Base-by-base conservation (phyloP, 257 asterid genomes). In the Gynochthodes officinalis region DNA sequence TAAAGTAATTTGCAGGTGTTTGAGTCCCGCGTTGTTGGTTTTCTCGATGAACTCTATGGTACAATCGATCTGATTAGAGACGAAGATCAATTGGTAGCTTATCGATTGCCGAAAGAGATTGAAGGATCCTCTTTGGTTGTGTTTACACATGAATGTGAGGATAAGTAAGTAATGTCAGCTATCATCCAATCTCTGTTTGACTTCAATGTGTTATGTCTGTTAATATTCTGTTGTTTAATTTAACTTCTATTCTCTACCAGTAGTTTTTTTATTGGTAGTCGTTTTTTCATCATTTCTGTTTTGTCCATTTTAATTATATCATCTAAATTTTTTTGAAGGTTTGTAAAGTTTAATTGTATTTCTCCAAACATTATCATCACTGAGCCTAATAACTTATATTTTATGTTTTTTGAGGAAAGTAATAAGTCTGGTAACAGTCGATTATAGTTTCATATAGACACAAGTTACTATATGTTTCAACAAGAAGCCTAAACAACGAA, bases 1-100 rank as follows among this genome's bases (percentile, higher is more conserved):
- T 70, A 64, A 55, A 40, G 57, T 75, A 65, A 68, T 78, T 30
- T 77, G 81, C 91, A 90, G 96, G 74, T 88, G 68, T 90, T 1
- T 82, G 72, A 80, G 46, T 63, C 73, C 74, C 25, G 74, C 65
- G 80, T 90, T 78, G 21, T 86, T 30, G 82, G 72, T 42, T 19
- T 67, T 50, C 76, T 88, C 79, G 88, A 86, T 1, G 80, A 77
- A 39, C 86, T 81, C 25, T 68, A 27, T 80, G 96, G 69, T 73
- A 78, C 84, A 28, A 13, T 90, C 9, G 93, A 85, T 69, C 80
- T 80, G 27, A 85, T 90, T 30, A 85, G 90, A 80, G 93, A 87
- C 75, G 10, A 40, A 35, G 93, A 85, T 79, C 52, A 10, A 62
- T 84, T 90, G 71, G 89, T 88, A 48, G 95, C 93, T 40, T 88